Conservation (phyloP, 352 stramenopile species). For the Thraustochytrium striatum region DNA sequence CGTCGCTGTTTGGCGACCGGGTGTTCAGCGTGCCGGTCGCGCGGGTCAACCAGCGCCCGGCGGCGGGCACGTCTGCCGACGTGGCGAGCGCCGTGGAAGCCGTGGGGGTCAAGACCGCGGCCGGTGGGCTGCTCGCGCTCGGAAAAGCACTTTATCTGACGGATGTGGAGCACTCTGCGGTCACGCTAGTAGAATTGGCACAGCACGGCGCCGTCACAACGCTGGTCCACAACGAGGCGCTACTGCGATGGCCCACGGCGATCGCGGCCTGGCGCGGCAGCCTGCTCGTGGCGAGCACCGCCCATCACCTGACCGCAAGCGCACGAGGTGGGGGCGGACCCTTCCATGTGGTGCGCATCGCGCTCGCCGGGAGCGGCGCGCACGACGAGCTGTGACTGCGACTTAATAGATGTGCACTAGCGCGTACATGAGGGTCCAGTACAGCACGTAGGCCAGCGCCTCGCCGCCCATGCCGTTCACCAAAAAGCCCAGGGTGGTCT, state of each 20-base stretch:
- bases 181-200: background rate
- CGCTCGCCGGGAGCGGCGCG: background rate
- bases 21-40: background rate
- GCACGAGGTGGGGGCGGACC: background rate
- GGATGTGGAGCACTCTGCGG: conserved; percentile 14
- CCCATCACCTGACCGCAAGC: background rate
- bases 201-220: background rate
- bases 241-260: background rate
- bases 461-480: conserved; percentile 26
- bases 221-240: background rate
- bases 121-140: background rate
- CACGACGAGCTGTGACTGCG: conserved; percentile 2
- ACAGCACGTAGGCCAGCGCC: conserved; percentile 41
- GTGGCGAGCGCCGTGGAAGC: background rate
- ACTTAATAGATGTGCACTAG: conserved; percentile 48
- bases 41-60: background rate
- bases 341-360: background rate
- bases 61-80: background rate
- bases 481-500: background rate
- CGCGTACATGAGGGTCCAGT: conserved; percentile 48
- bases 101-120: background rate
- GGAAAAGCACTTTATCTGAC: background rate
- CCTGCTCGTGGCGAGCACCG: background rate
- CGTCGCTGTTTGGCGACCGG: conserved; percentile 5
- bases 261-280: background rate